Evolutionary conservation across 2,329 filamentous ascomycete genomes (phyloP).

Genomic region (Fusarium anguioides): DNA sequence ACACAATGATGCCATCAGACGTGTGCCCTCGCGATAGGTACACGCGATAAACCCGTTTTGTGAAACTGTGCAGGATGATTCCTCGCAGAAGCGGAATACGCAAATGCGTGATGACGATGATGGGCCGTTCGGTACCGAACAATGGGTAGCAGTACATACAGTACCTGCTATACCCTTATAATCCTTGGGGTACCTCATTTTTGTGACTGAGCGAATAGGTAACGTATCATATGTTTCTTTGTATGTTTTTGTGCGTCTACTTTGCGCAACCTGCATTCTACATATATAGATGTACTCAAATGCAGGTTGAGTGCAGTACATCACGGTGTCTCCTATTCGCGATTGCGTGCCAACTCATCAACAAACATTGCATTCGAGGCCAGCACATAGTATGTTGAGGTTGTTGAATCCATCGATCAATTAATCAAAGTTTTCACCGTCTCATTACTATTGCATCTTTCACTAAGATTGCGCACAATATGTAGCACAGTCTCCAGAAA

Average conservation of each 20-base stretch:
- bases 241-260: slow-evolving; percentile 5
- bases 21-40: slow-evolving; percentile 34
- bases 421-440: not conserved
- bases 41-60: slow-evolving; percentile 17
- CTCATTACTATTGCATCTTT: slow-evolving; percentile 4
- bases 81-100: slow-evolving; percentile 15
- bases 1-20: slow-evolving; percentile 38
- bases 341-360: slow-evolving; percentile 28
- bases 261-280: not conserved
- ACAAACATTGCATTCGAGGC: slow-evolving; percentile 16
- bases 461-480: not conserved
- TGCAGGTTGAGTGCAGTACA: not conserved
- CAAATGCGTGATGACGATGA: slow-evolving; percentile 43
- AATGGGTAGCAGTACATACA: slow-evolving; percentile 37
- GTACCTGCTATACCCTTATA: slow-evolving; percentile 33
- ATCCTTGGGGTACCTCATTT: slow-evolving; percentile 18
- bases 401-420: not conserved
- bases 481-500: not conserved
- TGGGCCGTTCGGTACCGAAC: slow-evolving; percentile 33
- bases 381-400: slow-evolving; percentile 10
- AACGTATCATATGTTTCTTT: slow-evolving; percentile 17
- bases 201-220: not conserved
- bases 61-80: slow-evolving; percentile 25
- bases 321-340: slow-evolving; percentile 20
- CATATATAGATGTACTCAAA: not conserved